Evolutionary conservation across 257 asterid genomes (phyloP).

Genomic region (Lavandula angustifolia): DNA sequence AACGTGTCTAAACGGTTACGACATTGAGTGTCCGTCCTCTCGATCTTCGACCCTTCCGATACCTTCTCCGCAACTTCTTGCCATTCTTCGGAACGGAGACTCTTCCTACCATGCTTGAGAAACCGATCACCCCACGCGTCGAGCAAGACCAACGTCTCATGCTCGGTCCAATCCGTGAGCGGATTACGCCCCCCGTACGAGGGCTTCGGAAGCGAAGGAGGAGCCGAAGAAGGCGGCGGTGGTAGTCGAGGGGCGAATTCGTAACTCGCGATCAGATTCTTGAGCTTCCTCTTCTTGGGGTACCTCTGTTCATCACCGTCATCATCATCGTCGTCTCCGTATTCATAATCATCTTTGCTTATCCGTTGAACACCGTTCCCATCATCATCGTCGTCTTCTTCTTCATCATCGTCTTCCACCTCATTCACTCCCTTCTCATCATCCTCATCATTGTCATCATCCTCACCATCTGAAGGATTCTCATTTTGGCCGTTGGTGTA

Average conservation of each 20-base stretch:
- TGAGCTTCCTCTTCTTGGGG: conserved; percentile 50
- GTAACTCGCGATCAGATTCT: conserved; percentile 57
- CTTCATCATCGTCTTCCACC: conserved; percentile 47
- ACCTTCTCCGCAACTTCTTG: conserved; percentile 89
- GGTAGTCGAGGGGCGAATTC: conserved; percentile 88
- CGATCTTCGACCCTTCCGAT: conserved; percentile 62
- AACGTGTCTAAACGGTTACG: conserved; percentile 85
- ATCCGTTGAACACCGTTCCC: conserved; percentile 45
- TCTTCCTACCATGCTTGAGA: conserved; percentile 83
- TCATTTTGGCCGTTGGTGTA: conserved; percentile 22
- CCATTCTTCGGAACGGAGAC: conserved; percentile 94
- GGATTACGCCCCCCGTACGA: conserved; percentile 77
- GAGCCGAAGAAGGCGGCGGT: conserved; percentile 40
- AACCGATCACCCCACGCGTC: conserved; percentile 88
- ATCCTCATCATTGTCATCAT: conserved; percentile 32
- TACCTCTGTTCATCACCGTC: conserved; percentile 42
- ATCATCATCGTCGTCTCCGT: conserved; percentile 25
- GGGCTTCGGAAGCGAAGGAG: conserved; percentile 46
- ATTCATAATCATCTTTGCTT: conserved; percentile 42
- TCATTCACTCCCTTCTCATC: conserved; percentile 36
- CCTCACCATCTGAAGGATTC: conserved; percentile 29
- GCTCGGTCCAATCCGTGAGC: conserved; percentile 88
- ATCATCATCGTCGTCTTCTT: conserved; percentile 55
- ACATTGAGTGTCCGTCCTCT: conserved; percentile 86
- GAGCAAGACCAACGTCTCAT: conserved; percentile 65